Evolutionary conservation across 306 rosid genomes (phyloP), one percentile per base, ranked within the genome.

Genomic region (Cucurbita argyrosperma): DNA sequence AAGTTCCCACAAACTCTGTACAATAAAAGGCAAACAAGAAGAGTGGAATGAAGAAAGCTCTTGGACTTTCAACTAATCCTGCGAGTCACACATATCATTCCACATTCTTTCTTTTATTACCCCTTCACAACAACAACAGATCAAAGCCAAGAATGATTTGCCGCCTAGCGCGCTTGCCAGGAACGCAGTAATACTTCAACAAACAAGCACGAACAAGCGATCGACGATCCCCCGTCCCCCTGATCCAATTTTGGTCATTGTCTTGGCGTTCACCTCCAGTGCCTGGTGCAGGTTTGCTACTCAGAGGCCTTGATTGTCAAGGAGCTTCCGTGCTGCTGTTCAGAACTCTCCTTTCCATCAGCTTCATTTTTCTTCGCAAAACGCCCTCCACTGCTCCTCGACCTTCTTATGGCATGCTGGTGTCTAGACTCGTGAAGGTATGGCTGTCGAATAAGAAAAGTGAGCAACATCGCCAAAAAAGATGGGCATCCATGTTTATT

Each of bases 71-170:
- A 26, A 51, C 30, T 58, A 49, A 49, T 52, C 47, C 74, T 70
- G 46, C 15, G 51, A 70, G 74, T 50, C 46, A 15, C 26, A 16
- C n/a, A 19, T 52, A 5, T 51, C 59, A 49, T 50, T 49, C 74
- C 30, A 35, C 74, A 70, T 35, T 15, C 74, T 1, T 35, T 30
- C 26, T 40, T 63, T 63, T 4, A 8, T 30, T 9, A 39, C 40
- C 45, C 40, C 45, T 63, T 8, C 46, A 30, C 1, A 70, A 9
- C 74, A 35, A 51, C 26, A 72, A 51, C 26, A 72, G 83, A 78
- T 81, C 80, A 85, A 79, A 90, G 93, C 96, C 98, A 93, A 93
- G 97, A 90, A 93, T 90, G 97, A 93, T 83, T 93, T 90, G 96
- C 96, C 93, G 89, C 91, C 80, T 77, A 84, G 76, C 87, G 56